phyloP scores from a whole-genome alignment of 106 monocot species.

The Gastrodia elata region DNA sequence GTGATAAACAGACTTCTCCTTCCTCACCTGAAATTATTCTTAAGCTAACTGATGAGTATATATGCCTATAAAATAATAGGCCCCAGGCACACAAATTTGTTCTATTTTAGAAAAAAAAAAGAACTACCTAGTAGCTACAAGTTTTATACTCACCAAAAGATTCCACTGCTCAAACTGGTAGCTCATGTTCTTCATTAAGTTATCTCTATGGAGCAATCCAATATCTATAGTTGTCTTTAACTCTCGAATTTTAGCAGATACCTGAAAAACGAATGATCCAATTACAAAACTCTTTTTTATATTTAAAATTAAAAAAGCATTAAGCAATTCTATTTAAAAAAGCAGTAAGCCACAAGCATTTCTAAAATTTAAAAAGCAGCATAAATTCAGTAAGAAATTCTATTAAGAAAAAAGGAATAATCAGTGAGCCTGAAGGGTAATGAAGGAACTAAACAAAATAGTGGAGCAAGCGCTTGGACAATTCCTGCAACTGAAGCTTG shows the following conservation, averaged over 20 bases:
- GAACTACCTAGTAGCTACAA: neutral
- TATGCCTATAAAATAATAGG: neutral
- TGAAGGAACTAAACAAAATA: too few species aligned
- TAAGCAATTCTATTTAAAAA: too few species aligned
- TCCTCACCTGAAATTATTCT: conserved; percentile 49
- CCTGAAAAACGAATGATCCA: conserved; percentile 22
- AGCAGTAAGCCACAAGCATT: too few species aligned
- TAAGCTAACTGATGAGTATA: neutral
- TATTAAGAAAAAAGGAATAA: too few species aligned
- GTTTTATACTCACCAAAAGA: conserved; percentile 29
- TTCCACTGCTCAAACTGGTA: conserved; percentile 66
- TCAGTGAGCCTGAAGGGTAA: too few species aligned
- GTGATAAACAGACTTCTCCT: conserved; percentile 85
- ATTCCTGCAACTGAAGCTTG: too few species aligned
- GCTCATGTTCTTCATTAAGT: conserved; percentile 48
- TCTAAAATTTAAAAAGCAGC: too few species aligned
- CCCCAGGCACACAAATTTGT: neutral
- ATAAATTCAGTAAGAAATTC: too few species aligned
- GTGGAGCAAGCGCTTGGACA: too few species aligned
- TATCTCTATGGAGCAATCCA: conserved; percentile 54
- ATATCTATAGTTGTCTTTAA: conserved; percentile 66
- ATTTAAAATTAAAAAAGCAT: too few species aligned
- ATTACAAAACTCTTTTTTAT: too few species aligned
- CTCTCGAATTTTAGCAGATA: conserved; percentile 42
- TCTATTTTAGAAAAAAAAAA: neutral